Percentiles rank a stretch among this genome's conserved stretches.
Evolutionary conservation across 371 early-diverging fungal species (phyloP).

Genomic region (Catenaria anguillulae): DNA sequence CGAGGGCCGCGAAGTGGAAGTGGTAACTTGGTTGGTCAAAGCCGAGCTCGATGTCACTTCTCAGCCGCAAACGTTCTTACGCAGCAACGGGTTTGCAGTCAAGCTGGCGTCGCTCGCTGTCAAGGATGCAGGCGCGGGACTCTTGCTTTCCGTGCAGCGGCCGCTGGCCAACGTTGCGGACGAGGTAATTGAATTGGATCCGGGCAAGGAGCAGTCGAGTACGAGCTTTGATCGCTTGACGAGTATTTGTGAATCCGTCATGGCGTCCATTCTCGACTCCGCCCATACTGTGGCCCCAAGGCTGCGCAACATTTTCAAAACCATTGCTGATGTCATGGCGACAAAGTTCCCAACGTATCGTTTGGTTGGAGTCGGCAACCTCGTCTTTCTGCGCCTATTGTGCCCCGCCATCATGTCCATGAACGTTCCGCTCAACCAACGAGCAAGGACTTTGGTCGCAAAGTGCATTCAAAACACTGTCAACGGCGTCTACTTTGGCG

Average conservation of each 20-base stretch:
- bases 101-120: not conserved
- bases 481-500: slow-evolving; percentile 5
- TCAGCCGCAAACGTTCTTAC: not conserved
- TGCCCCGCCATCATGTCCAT: not conserved
- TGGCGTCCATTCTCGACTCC: not conserved
- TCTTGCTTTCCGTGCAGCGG: not conserved
- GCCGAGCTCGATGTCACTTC: not conserved
- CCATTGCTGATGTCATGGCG: not conserved
- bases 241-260: not conserved
- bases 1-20: not conserved
- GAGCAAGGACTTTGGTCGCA: not conserved
- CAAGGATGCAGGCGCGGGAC: not conserved
- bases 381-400: not conserved
- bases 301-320: not conserved
- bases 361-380: not conserved
- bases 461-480: not conserved
- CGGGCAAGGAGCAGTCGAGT: not conserved
- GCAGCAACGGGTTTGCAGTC: not conserved
- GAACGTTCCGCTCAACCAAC: not conserved
- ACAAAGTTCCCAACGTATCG: not conserved
- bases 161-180: not conserved
- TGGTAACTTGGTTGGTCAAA: not conserved
- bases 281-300: too few species aligned
- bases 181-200: not conserved
- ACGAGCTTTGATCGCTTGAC: not conserved